phyloP scores from a whole-genome alignment of 2,329 filamentous ascomycete species.

The Colletotrichum siamense region DNA sequence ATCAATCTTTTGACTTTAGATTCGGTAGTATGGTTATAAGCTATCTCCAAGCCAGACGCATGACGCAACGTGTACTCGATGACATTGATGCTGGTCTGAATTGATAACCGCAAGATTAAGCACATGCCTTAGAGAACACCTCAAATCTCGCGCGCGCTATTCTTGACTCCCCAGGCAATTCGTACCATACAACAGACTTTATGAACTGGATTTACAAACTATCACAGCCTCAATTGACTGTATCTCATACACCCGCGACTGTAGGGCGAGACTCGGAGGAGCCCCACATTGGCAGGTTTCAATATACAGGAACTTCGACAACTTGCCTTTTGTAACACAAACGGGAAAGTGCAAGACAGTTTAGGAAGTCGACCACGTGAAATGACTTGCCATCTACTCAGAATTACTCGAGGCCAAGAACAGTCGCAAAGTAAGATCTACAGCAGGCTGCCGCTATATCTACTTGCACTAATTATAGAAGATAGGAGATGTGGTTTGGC shows the following conservation, averaged over 20 bases:
- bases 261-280: background rate
- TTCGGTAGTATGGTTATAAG: background rate
- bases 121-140: background rate
- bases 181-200: background rate
- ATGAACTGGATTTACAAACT: background rate
- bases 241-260: background rate
- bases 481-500: background rate
- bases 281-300: background rate
- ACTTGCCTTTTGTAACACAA: background rate
- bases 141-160: background rate
- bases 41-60: background rate
- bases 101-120: background rate
- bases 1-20: background rate
- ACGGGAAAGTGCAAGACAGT: background rate
- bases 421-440: accelerated
- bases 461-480: background rate
- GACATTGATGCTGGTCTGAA: background rate
- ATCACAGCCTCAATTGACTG: background rate
- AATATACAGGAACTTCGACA: background rate
- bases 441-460: background rate
- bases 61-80: accelerated
- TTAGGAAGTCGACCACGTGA: no score
- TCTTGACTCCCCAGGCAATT: background rate
- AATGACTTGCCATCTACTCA: background rate
- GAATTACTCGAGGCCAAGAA: accelerated